A percentile compares a stretch with the other conserved stretches of the same genome.
Conservation (phyloP, 148 eudicot species). For the Diospyros lotus region DNA sequence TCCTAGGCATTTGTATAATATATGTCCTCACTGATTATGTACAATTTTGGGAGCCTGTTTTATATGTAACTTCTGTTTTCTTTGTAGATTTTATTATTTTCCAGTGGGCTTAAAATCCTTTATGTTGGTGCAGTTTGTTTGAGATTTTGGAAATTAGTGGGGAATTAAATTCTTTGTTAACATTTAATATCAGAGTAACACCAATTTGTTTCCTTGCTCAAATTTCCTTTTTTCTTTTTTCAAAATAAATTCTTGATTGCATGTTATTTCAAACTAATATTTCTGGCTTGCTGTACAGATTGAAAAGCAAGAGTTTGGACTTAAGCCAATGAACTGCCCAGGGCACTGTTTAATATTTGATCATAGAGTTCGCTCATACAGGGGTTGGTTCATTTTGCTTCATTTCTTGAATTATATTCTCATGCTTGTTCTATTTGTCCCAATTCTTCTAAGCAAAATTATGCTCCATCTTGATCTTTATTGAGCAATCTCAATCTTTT, state of each 20-base stretch:
- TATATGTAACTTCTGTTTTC: neutral
- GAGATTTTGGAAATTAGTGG: neutral
- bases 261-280: neutral
- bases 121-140: neutral
- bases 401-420: too few species aligned
- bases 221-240: neutral
- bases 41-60: neutral
- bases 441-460: neutral
- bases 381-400: slow-evolving; percentile 46
- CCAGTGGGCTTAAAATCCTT: neutral
- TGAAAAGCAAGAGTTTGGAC: slow-evolving; percentile 82
- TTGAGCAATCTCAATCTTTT: neutral
- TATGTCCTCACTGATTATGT: neutral
- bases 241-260: neutral
- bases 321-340: slow-evolving; percentile 98
- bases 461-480: slow-evolving; percentile 7
- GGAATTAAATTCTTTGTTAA: neutral
- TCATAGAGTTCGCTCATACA: slow-evolving; percentile 94
- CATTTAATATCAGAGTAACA: neutral
- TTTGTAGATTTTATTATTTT: neutral
- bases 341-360: slow-evolving; percentile 96
- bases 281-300: slow-evolving; percentile 40
- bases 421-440: neutral
- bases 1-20: slow-evolving; percentile 1
- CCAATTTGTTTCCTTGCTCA: neutral